Conservation (phyloP, 345 rosid species). For the Fremontodendron californicum region DNA sequence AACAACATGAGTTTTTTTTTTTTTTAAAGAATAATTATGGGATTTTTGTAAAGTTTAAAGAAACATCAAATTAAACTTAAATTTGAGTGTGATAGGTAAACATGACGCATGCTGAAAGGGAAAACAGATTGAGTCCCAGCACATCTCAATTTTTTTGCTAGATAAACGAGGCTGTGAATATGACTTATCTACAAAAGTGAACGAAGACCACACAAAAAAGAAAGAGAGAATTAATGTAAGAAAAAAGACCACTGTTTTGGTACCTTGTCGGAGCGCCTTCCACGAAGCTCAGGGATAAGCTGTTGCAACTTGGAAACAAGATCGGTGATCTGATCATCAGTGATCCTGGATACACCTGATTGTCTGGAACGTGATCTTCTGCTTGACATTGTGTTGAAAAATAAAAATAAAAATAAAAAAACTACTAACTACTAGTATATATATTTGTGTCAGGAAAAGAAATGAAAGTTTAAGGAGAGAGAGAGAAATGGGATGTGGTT, state of each 20-base stretch:
- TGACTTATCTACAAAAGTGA: slow-evolving; percentile 37
- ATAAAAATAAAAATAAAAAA: background rate
- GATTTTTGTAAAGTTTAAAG: background rate
- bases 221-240: background rate
- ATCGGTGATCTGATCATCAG: slow-evolving; percentile 79
- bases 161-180: slow-evolving; percentile 42
- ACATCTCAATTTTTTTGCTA: slow-evolving; percentile 30
- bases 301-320: slow-evolving; percentile 81
- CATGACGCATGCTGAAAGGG: slow-evolving; percentile 22
- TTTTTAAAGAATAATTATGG: background rate
- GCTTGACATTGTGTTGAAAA: slow-evolving; percentile 55
- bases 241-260: background rate
- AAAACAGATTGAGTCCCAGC: slow-evolving; percentile 59
- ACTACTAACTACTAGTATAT: background rate
- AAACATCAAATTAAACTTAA: background rate
- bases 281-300: slow-evolving; percentile 78
- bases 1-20: background rate
- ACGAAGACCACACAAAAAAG: slow-evolving; percentile 42
- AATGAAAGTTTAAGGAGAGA: background rate
- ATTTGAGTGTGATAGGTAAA: background rate
- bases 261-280: slow-evolving; percentile 76
- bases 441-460: slow-evolving; percentile 8
- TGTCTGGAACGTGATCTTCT: slow-evolving; percentile 83
- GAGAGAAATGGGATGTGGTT: slow-evolving; percentile 9
- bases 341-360: slow-evolving; percentile 54